Evolutionary conservation across 1,139 yeast genomes (phyloP).

Genomic region (Eremothecium coryli): DNA sequence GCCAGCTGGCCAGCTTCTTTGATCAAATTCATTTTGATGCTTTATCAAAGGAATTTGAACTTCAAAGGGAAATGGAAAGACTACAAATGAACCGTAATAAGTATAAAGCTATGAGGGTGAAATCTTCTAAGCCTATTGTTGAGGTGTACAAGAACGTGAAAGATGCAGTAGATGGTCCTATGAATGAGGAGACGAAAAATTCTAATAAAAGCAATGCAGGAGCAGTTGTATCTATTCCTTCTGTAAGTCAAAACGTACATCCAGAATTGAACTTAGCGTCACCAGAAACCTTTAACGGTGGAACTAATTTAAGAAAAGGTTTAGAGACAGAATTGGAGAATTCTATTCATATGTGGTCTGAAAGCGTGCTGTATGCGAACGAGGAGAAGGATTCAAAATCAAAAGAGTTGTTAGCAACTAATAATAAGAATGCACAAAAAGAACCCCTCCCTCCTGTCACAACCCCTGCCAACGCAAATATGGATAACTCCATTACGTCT

Average conservation of each 20-base stretch:
- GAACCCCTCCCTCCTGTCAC: conserved; percentile 17
- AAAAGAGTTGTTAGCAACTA: conserved; percentile 1
- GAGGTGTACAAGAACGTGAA: conserved; percentile 84
- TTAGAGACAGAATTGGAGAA: conserved; percentile 25
- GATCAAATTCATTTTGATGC: conserved; percentile 76
- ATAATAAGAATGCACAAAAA: conserved; percentile 5
- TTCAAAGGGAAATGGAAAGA: conserved; percentile 76
- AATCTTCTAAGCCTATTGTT: conserved; percentile 76
- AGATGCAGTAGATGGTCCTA: conserved; percentile 62
- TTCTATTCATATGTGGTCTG: conserved; percentile 29
- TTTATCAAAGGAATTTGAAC: conserved; percentile 74
- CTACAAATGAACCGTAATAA: conserved; percentile 51
- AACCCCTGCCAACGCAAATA: conserved; percentile 20
- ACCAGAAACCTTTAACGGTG: conserved; percentile 5
- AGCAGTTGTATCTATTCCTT: background rate
- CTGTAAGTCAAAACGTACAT: background rate
- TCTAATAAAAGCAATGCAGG: background rate
- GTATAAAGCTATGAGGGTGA: conserved; percentile 66
- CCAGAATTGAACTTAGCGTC: background rate
- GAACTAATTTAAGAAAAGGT: conserved; percentile 11
- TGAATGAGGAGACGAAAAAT: conserved; percentile 27
- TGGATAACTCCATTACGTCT: conserved; percentile 14
- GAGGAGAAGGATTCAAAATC: conserved; percentile 6
- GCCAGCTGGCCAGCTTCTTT: conserved; percentile 57
- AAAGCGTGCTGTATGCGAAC: conserved; percentile 11